Percentiles rank a stretch among this genome's conserved stretches.
Conservation (phyloP, 331 rosid species). For the Dryas integrifolia region DNA sequence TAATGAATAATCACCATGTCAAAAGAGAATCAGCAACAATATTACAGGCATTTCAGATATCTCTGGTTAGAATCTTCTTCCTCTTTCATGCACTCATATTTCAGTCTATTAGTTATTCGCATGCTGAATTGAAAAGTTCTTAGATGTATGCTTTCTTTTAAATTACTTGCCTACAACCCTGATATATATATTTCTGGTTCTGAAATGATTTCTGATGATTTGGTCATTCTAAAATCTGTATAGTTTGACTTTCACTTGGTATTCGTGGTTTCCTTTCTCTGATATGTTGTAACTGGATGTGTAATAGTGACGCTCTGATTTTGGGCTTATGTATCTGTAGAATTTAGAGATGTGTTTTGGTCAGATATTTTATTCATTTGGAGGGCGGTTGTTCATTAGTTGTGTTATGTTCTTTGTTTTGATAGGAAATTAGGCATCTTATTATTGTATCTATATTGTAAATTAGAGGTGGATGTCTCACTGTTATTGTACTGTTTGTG, state of each 20-base stretch:
- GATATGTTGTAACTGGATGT: background rate
- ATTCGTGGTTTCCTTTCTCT: slow-evolving; percentile 1
- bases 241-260: background rate
- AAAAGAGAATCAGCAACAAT: slow-evolving; percentile 46
- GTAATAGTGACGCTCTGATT: background rate
- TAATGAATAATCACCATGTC: slow-evolving; percentile 62
- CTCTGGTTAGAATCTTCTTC: slow-evolving; percentile 60
- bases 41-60: slow-evolving; percentile 78
- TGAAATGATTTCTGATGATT: background rate
- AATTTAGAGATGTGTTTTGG: too few species aligned
- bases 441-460: too few species aligned
- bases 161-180: background rate
- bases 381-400: too few species aligned
- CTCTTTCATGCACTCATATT: slow-evolving; percentile 26
- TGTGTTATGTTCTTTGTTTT: too few species aligned
- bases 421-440: too few species aligned
- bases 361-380: too few species aligned
- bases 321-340: background rate
- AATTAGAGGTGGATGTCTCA: too few species aligned
- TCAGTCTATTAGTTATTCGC: slow-evolving; percentile 1
- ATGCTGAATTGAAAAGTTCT: slow-evolving; percentile 5
- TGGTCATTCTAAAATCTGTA: background rate
- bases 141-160: slow-evolving; percentile 3
- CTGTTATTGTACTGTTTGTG: too few species aligned
- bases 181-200: background rate